Base-by-base conservation (phyloP, 2,329 filamentous ascomycete genomes). In the Cladosporium sp. region DNA sequence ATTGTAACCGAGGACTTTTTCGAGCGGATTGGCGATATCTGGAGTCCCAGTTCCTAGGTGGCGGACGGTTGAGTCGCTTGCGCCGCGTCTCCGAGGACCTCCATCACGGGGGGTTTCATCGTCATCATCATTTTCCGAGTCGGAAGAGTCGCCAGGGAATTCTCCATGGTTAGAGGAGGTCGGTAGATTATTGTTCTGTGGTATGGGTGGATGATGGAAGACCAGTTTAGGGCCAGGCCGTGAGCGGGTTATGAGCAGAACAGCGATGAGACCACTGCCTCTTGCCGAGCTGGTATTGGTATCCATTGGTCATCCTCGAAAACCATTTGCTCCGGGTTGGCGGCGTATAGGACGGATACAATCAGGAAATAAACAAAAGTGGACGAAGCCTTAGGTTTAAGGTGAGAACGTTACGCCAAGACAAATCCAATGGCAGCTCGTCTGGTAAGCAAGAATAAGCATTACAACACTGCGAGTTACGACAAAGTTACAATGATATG, bases 191-290 rank as follows among this genome's bases (percentile, higher is more conserved):
- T 25, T 12, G 20, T 38, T 22, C 22, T 35, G 35, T 2, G 38
- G 49, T 25, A 40, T 12, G 3, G 39, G 49, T 5, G 49, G 89
- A 62, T 93, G 93, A 68, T 95, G 88, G 68, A 91, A 95, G 60
- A 93, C 85, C 60, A 93, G 85, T 56, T 83, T 82, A 22, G 89
- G 86, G 13, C 89, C 88, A 59, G 88, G 85, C 57, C 85, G 82
- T 29, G 86, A 87, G 57, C 86, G 80, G 60, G 88, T 82, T 57
- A 90, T 81, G 33, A 92, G 78, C 45, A 88, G 81, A 51, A 92
- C 81, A 36, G 84, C 86, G 45, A 91, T 67, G 41, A 84, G 74
- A 15, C 47, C 39, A 25, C 40, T 43, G 7, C 36, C 45, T 25
- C 45, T 16, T 40, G 39, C 22, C 15, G 36, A 39, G 45, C 45